Base-by-base conservation (phyloP, 129 eudicot species). In the Heracleum sosnowskyi region DNA sequence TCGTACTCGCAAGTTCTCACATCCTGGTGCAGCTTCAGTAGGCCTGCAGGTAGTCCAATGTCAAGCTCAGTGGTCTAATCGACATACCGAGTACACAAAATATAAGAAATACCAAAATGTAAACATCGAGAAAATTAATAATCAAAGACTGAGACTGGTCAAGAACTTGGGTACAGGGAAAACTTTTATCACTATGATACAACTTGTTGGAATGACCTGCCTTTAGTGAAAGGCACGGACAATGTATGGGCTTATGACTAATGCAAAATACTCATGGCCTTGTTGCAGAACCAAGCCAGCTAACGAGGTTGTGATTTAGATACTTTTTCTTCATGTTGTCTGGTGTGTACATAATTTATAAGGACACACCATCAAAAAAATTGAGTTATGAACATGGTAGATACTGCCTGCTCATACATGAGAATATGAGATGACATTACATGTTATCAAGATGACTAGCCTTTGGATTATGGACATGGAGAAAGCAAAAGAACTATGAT, bases 1-100 rank as follows among this genome's bases (percentile, higher is more conserved):
- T 89, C 87, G 49, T 86, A 89, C 77, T 89, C 93, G 35, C 93
- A 89, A 26, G 84, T 82, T 79, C 79, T 84, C 60, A 89, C 86
- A 57, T 89, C 90, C 12, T 74, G 76, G 68, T 51, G 90, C 63
- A 89, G 87, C 81, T 86, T 89, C 53, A 85, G 81, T 18, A 78
- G 73, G 77, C 93, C 93, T 89, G 76, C 49, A 78, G 57, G 0
- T 62, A 29, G 68, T 7, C 44, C 26, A 13, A 11, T 22, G 39
- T 33, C 26, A 78, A 2, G 20, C n/a, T 34, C 46, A 3, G 13
- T 11, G 16, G 37, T 51, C 57, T 49, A 44, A 42, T 74, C 16
- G 12, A 73, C 24, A 73, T 29, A 42, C 18, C 16, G 6, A 44
- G 1, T 12, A 28, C 40, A 15, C 36, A 49, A 74, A 15, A 12